Evolutionary conservation across 352 stramenopile species (phyloP).

Genomic region (Phytophthora sp.): DNA sequence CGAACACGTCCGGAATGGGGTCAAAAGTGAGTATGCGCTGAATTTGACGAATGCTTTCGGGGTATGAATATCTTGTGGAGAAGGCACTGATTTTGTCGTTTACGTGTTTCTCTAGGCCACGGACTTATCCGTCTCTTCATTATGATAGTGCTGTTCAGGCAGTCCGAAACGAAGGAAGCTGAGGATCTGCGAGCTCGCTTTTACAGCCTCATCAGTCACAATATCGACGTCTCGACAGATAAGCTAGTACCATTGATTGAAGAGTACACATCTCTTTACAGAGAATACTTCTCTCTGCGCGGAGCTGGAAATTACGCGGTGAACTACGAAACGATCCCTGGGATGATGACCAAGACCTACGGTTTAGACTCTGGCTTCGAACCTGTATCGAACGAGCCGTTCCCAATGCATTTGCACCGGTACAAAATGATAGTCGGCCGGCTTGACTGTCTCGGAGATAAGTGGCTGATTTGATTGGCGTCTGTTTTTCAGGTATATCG

Average conservation of each 20-base stretch:
- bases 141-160: constrained; percentile 65
- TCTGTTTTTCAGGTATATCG: constrained; percentile 45
- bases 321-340: constrained; percentile 39
- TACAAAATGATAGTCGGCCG: too few species aligned
- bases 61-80: not conserved
- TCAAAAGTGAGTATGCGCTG: constrained; percentile 44
- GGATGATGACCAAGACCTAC: constrained; percentile 39
- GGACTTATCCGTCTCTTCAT: constrained; percentile 71
- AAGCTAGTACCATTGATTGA: constrained; percentile 45
- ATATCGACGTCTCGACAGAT: constrained; percentile 38
- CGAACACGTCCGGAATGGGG: constrained; percentile 47
- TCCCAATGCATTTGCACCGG: constrained; percentile 41
- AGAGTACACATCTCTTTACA: constrained; percentile 62
- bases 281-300: constrained; percentile 54
- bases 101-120: constrained; percentile 38
- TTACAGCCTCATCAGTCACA: constrained; percentile 48
- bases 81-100: constrained; percentile 12
- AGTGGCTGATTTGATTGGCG: not conserved
- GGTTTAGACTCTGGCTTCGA: constrained; percentile 12
- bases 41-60: not conserved
- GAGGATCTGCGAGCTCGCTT: constrained; percentile 55
- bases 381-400: constrained; percentile 17
- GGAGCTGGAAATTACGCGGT: constrained; percentile 37
- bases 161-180: constrained; percentile 36
- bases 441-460: too few species aligned